Conservation (phyloP, 345 rosid genomes). For the Turnera subulata region DNA sequence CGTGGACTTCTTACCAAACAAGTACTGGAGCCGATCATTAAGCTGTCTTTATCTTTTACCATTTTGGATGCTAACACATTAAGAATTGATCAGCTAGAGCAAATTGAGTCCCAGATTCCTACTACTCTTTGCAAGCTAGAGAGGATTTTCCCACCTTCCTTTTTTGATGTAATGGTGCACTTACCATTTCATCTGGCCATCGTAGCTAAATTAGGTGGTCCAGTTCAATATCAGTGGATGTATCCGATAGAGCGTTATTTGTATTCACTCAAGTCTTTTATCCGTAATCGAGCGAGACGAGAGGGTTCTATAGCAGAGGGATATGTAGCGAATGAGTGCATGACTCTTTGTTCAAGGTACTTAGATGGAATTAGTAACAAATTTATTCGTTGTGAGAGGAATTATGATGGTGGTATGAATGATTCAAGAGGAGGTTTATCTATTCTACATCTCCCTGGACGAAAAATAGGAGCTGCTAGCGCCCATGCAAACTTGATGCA, state of each 20-base stretch:
- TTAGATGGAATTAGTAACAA: background rate
- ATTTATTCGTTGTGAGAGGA: background rate
- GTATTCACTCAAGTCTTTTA: background rate
- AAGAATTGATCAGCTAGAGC: background rate
- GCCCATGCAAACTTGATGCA: background rate
- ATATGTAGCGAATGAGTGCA: constrained; percentile 4
- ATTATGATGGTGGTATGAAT: background rate
- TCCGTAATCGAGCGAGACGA: background rate
- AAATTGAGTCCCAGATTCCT: background rate
- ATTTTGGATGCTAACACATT: background rate
- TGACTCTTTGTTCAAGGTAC: constrained; percentile 9
- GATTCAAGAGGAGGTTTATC: background rate
- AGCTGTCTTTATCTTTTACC: background rate
- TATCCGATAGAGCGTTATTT: background rate
- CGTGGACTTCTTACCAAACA: background rate
- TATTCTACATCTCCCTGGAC: background rate
- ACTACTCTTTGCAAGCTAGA: constrained; percentile 11
- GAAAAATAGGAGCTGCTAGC: background rate
- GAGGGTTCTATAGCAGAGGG: constrained; percentile 3
- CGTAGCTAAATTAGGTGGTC: constrained; percentile 1
- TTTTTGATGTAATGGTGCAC: constrained; percentile 13
- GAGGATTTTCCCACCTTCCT: constrained; percentile 7
- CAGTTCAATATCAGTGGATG: constrained; percentile 4
- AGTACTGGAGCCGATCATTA: background rate
- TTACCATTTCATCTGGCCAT: constrained; percentile 7